Base-by-base conservation (phyloP, 192 early-diverging fungal genomes). In the Kickxella alabastrina region DNA sequence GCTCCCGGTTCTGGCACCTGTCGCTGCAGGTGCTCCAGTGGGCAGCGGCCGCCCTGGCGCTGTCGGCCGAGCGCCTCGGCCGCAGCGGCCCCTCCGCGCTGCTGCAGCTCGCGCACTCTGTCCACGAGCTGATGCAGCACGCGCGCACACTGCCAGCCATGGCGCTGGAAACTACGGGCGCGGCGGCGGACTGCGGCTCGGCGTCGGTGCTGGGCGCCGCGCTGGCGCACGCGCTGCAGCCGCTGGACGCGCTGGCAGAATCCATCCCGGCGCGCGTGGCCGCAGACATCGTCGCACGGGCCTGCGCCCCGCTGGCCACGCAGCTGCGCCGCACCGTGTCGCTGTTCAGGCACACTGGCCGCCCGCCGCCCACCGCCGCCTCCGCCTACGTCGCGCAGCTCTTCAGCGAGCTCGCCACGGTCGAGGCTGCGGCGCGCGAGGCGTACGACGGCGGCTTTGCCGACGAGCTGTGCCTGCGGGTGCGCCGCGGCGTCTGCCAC, bases 261-360 rank as follows among this genome's bases (percentile, higher is more conserved):
- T 9, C 27, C 19, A 59, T 59, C 8, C 49, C 54, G 1, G 52
- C 48, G 15, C 14, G 42, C 17, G 42, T 60, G 12, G 47, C 43
- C 4, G 23, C 50, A 3, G 41, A 51, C 3, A 37, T 74, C 8
- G 62, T 62, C 1, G 17, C 59, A 10, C 7, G 25, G 2, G 54
- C 63, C 45, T 66, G 63, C 19, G 25, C 8, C 38, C 55, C 37
- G 23, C 49, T 74, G n/a, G 46, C 35, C n/a, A 62, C 54, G 32
- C 62, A 74, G 18, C 46, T 74, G 24, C 70, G 70, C 1, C 70
- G 70, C 14, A 65, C 70, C 29, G 66, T 63, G 12, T 65, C 70
- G 46, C 70, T 62, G 38, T 75, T 52, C 36, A 45, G 72, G 28
- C 65, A 67, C 40, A 75, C 72, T 0, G 68, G 68, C 10, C 59